Evolutionary conservation across 352 stramenopile genomes (phyloP).

Genomic region (Phytophthora constricta): DNA sequence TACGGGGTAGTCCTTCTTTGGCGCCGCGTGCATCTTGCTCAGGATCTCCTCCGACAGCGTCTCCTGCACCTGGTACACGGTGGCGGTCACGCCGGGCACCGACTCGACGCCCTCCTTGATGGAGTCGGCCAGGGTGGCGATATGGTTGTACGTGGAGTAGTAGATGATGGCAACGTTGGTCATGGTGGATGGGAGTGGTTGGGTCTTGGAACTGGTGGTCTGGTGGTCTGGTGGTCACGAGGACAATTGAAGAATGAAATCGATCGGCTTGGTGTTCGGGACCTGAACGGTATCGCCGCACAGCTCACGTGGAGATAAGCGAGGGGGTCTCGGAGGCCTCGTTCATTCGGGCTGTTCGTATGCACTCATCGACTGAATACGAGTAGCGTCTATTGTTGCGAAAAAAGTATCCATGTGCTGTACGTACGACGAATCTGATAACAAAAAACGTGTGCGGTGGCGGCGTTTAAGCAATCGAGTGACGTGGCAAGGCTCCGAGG

Average conservation of each 20-base stretch:
- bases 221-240: no score
- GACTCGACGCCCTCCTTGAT: slow-evolving; percentile 31
- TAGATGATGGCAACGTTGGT: slow-evolving; percentile 38
- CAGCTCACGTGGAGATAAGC: no score
- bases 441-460: neutral
- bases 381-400: no score
- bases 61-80: neutral
- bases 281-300: no score
- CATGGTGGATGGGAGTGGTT: slow-evolving; percentile 13
- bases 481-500: neutral
- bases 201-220: neutral
- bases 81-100: slow-evolving; percentile 26
- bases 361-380: no score
- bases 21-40: slow-evolving; percentile 20
- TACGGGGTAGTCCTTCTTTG: slow-evolving; percentile 37
- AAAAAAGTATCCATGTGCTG: neutral
- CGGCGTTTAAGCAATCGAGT: neutral
- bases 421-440: no score
- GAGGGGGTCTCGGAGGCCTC: no score
- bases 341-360: no score
- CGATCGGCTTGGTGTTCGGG: no score
- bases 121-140: slow-evolving; percentile 27
- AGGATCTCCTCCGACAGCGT: slow-evolving; percentile 3
- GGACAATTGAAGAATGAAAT: neutral
- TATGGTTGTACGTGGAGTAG: slow-evolving; percentile 38